Evolutionary conservation across 2,329 filamentous ascomycete genomes (phyloP).

Genomic region (Coleophoma eucalyptorum): DNA sequence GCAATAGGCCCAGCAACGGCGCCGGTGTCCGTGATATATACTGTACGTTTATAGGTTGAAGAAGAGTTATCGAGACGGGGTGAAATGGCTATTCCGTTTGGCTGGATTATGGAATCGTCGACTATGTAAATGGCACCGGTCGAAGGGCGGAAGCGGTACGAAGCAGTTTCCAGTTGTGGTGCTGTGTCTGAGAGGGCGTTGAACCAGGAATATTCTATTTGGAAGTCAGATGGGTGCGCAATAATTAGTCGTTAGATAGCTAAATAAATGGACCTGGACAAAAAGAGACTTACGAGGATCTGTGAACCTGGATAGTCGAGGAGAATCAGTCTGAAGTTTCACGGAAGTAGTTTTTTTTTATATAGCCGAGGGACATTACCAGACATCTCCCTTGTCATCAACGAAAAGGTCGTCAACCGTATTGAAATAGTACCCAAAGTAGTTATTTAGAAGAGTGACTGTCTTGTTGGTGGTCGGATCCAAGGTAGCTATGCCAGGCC

Average conservation of each 20-base stretch:
- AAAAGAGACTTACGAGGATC: constrained; percentile 20
- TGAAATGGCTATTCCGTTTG: constrained; percentile 39
- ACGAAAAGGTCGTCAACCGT: constrained; percentile 34
- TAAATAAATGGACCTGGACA: neutral
- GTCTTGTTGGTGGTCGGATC: constrained; percentile 21
- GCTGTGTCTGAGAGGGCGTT: constrained; percentile 32
- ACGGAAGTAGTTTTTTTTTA: no score
- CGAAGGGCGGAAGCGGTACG: constrained; percentile 33
- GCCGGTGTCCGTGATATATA: constrained; percentile 38
- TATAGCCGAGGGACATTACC: constrained; percentile 10
- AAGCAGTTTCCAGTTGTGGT: constrained; percentile 29
- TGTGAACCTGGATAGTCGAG: constrained; percentile 21
- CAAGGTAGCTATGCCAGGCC: constrained; percentile 27
- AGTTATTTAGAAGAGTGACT: constrained; percentile 26
- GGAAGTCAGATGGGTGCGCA: neutral
- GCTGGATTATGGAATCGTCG: constrained; percentile 33
- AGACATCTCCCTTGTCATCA: constrained; percentile 29
- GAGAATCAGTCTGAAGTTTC: no score
- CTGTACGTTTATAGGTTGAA: constrained; percentile 10
- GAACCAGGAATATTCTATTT: constrained; percentile 29
- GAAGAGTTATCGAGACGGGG: constrained; percentile 16
- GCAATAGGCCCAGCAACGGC: constrained; percentile 17
- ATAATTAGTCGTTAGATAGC: neutral
- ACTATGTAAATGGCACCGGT: constrained; percentile 30
- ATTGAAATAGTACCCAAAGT: constrained; percentile 32